Evolutionary conservation across 805 yeast genomes (phyloP).

Genomic region (Ogataea angusta): DNA sequence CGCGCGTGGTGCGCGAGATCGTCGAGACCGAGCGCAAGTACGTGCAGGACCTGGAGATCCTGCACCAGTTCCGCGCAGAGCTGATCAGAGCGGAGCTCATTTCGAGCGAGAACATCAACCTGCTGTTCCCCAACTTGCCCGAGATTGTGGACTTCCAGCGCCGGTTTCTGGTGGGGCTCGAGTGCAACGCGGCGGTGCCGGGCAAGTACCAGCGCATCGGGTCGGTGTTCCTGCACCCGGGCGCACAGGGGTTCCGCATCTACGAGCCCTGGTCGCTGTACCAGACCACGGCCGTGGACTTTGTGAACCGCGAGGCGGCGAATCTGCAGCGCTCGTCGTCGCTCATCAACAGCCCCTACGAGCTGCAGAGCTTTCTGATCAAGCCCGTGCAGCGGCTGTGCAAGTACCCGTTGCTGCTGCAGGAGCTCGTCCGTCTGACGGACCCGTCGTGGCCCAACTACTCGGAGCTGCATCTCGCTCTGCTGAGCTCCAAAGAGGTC

Average conservation of each 20-base stretch:
- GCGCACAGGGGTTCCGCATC: slow-evolving; percentile 71
- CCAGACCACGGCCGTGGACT: slow-evolving; percentile 81
- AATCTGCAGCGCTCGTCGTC: slow-evolving; percentile 52
- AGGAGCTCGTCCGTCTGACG: slow-evolving; percentile 67
- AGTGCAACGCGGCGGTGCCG: slow-evolving; percentile 77
- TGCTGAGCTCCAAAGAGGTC: slow-evolving; percentile 73
- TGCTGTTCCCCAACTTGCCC: slow-evolving; percentile 78
- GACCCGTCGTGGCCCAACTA: slow-evolving; percentile 50
- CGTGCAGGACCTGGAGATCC: slow-evolving; percentile 82
- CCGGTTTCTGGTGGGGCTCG: slow-evolving; percentile 81
- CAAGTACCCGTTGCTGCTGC: slow-evolving; percentile 83
- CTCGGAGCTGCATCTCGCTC: slow-evolving; percentile 68
- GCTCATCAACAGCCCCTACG: slow-evolving; percentile 80
- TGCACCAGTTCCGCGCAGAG: slow-evolving; percentile 65
- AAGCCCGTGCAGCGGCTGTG: slow-evolving; percentile 97
- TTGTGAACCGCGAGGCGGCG: slow-evolving; percentile 61
- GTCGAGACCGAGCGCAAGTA: slow-evolving; percentile 89
- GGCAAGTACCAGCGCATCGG: slow-evolving; percentile 81
- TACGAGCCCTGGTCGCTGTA: slow-evolving; percentile 95
- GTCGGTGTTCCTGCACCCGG: slow-evolving; percentile 80
- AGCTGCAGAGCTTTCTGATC: slow-evolving; percentile 81
- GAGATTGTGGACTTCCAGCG: slow-evolving; percentile 90
- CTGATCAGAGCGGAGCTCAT: slow-evolving; percentile 62
- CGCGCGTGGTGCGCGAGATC: slow-evolving; percentile 79
- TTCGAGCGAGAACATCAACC: slow-evolving; percentile 74